Percentiles rank a stretch among this genome's conserved stretches.
Evolutionary conservation across 257 asterid species (phyloP).

Genomic region (Gentiana macrophylla): DNA sequence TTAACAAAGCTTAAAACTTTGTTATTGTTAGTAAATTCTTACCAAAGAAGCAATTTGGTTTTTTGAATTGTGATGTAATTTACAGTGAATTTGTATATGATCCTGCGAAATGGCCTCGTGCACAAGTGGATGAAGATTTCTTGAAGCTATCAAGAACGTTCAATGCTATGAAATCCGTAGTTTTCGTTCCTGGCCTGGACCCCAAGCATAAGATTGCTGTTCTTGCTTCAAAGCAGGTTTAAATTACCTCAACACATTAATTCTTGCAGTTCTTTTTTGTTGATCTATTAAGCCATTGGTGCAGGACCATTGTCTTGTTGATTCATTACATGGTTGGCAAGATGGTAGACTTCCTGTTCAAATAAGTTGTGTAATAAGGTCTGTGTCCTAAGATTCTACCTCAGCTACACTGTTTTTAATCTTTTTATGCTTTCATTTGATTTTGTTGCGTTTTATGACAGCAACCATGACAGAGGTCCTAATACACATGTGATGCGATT

Average conservation of each 20-base stretch:
- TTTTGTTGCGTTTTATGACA: conserved; percentile 20
- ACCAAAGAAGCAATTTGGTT: no score
- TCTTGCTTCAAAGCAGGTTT: conserved; percentile 87
- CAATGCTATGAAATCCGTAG: conserved; percentile 67
- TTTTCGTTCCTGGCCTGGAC: conserved; percentile 68
- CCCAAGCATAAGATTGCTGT: conserved; percentile 73
- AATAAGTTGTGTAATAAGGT: conserved; percentile 75
- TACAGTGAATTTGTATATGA: conserved; percentile 81
- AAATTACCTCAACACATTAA: not conserved
- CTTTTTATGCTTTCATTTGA: conserved; percentile 2
- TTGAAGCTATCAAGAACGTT: conserved; percentile 49
- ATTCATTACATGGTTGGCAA: conserved; percentile 86
- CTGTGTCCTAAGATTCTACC: conserved; percentile 5
- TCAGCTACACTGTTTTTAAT: conserved; percentile 6
- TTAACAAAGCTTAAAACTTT: no score
- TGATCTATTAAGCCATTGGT: not conserved
- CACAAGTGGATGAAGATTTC: conserved; percentile 75
- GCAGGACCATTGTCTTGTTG: conserved; percentile 93
- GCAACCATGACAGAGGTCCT: conserved; percentile 77
- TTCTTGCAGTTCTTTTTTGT: no score
- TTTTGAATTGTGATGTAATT: conserved; percentile 12
- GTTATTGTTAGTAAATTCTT: no score
- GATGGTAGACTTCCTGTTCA: conserved; percentile 79
- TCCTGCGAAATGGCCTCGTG: conserved; percentile 74
- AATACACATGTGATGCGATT: conserved; percentile 82